phyloP scores from a whole-genome alignment of 139 green algal genomes.

The Chlamydomonas incerta region DNA sequence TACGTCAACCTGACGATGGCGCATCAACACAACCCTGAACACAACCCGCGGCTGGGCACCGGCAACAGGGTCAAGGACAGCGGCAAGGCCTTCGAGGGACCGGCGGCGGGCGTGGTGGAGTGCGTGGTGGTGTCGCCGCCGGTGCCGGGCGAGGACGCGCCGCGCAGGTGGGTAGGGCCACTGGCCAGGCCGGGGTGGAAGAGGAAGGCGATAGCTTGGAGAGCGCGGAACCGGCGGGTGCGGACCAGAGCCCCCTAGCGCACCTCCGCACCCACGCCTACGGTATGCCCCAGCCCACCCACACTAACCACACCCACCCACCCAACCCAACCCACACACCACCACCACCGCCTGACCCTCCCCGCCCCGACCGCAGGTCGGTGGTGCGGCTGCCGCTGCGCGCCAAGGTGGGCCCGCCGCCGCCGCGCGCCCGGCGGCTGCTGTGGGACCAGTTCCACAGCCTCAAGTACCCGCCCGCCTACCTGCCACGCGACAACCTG shows the following conservation, averaged over 20 bases:
- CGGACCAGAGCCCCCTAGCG: no score
- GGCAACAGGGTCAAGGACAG: background rate
- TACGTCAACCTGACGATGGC: no score
- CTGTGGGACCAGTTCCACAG: conserved; percentile 98
- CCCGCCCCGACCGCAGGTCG: no score
- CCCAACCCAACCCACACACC: no score
- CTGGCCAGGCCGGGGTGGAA: no score
- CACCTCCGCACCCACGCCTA: no score
- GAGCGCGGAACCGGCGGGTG: no score
- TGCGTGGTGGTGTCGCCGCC: conserved; percentile 86
- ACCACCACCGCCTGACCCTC: no score
- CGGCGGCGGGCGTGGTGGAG: conserved; percentile 60
- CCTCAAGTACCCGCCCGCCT: conserved; percentile 96
- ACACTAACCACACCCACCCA: background rate
- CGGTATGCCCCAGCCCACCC: no score
- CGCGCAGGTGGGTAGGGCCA: conserved; percentile 13
- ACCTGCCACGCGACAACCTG: conserved; percentile 93
- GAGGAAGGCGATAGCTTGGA: no score
- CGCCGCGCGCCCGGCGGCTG: conserved; percentile 80
- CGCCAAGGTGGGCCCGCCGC: conserved; percentile 76
- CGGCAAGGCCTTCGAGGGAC: conserved; percentile 54
- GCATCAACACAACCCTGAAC: no score
- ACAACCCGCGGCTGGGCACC: no score
- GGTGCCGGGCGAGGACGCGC: conserved; percentile 35
- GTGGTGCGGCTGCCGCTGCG: conserved; percentile 76